Evolutionary conservation across 169 alveolate species (phyloP).

Genomic region (Ichthyophthirius multifiliis): DNA sequence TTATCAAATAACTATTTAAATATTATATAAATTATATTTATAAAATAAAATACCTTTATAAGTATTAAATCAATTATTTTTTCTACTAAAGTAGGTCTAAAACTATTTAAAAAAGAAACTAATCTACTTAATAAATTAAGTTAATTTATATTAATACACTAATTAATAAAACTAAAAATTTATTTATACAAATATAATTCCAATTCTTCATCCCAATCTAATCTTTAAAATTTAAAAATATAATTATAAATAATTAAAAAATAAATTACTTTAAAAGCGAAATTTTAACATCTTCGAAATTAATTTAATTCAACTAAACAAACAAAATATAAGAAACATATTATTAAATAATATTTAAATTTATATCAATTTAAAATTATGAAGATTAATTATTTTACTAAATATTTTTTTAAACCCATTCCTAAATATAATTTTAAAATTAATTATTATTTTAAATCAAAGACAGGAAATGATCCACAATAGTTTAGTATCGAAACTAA

Average conservation of each 20-base stretch:
- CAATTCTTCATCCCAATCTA: background rate
- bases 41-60: background rate
- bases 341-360: background rate
- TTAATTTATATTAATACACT: conserved; percentile 12
- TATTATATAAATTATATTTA: background rate
- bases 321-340: background rate
- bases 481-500: conserved; percentile 1
- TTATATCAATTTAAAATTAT: background rate
- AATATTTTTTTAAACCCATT: conserved; percentile 16
- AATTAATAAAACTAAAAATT: background rate
- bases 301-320: background rate
- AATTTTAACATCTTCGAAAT: background rate
- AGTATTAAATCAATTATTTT: conserved; percentile 20
- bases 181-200: no score
- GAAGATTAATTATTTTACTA: background rate
- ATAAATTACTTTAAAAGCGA: background rate
- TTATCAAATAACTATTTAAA: background rate
- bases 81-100: conserved; percentile 9
- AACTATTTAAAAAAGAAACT: conserved; percentile 19
- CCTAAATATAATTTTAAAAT: background rate
- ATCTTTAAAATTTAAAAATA: background rate
- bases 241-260: background rate
- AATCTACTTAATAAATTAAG: conserved; percentile 3
- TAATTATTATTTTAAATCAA: conserved; percentile 3
- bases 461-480: background rate